A percentile compares a stretch with the other conserved stretches of the same genome.
phyloP scores from a whole-genome alignment of 805 yeast genomes.

The Candida taoyuanica region DNA sequence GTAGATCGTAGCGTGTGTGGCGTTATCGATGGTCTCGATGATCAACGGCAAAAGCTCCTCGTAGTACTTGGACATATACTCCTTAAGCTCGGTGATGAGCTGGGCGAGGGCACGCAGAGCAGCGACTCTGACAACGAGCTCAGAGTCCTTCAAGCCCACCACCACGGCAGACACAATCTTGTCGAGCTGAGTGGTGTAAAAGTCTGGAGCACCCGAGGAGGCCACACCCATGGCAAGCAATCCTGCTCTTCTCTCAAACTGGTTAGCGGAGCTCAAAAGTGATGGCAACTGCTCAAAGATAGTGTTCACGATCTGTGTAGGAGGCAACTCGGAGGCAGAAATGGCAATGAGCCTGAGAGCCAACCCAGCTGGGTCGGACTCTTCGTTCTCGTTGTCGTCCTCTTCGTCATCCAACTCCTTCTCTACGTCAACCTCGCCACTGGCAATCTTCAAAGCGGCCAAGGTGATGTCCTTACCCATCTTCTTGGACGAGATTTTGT shows the following conservation, averaged over 20 bases:
- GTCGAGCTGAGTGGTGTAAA: conserved; percentile 66
- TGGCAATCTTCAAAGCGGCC: conserved; percentile 69
- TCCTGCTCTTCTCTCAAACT: conserved; percentile 83
- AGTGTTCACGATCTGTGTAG: conserved; percentile 84
- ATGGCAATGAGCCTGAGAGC: conserved; percentile 77
- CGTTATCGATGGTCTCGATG: conserved; percentile 80
- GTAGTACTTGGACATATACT: conserved; percentile 78
- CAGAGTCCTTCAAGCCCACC: conserved; percentile 71
- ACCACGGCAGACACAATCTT: conserved; percentile 70
- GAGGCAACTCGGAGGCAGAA: conserved; percentile 82
- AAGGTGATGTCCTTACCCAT: conserved; percentile 77
- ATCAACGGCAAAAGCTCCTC: conserved; percentile 79
- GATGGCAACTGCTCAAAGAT: conserved; percentile 60
- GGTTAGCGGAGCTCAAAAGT: conserved; percentile 57
- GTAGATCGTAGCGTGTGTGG: conserved; percentile 77
- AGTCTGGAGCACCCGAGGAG: conserved; percentile 94
- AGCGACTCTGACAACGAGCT: conserved; percentile 74
- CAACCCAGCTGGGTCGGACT: conserved; percentile 69
- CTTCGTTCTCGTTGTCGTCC: conserved; percentile 92
- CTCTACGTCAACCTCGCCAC: conserved; percentile 77
- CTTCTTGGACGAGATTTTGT: conserved; percentile 73
- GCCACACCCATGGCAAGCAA: conserved; percentile 76
- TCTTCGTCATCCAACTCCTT: conserved; percentile 73
- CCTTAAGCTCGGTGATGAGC: conserved; percentile 81
- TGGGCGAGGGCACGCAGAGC: conserved; percentile 78